Conservation (phyloP, 108 stramenopile species). For the Seminavis robusta region DNA sequence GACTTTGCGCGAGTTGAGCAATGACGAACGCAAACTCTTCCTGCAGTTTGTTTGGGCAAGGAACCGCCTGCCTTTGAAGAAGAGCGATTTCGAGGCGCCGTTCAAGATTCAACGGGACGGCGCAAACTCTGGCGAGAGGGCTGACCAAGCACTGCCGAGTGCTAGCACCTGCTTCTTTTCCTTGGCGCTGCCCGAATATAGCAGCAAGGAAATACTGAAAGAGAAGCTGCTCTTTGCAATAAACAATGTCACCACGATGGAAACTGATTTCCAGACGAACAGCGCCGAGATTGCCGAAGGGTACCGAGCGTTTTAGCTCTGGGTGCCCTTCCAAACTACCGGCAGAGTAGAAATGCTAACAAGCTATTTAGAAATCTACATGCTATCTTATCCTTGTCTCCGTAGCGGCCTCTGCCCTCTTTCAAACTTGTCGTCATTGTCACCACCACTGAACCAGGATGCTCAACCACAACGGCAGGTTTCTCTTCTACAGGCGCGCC, state of each 20-base stretch:
- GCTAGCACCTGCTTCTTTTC: slow-evolving; percentile 98
- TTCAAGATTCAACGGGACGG: slow-evolving; percentile 88
- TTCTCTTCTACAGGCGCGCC: no score
- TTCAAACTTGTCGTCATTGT: no score
- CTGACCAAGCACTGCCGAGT: slow-evolving; percentile 85
- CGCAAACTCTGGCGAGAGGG: slow-evolving; percentile 34
- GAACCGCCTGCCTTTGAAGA: slow-evolving; percentile 81
- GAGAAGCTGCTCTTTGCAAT: slow-evolving; percentile 93
- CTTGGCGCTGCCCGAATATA: slow-evolving; percentile 88
- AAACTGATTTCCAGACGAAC: slow-evolving; percentile 94
- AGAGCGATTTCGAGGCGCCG: slow-evolving; percentile 86
- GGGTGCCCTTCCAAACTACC: no score
- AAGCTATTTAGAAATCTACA: no score
- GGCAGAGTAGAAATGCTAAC: no score
- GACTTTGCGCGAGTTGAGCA: slow-evolving; percentile 85
- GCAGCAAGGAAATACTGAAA: slow-evolving; percentile 66
- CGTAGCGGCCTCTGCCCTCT: no score
- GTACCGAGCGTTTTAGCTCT: slow-evolving; percentile 65
- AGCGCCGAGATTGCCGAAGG: slow-evolving; percentile 82
- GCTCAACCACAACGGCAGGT: no score
- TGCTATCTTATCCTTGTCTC: no score
- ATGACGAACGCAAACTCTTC: slow-evolving; percentile 83
- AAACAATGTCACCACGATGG: slow-evolving; percentile 94
- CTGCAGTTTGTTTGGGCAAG: slow-evolving; percentile 98
- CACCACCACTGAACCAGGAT: no score